Evolutionary conservation across 176 grass and related monocot genomes (phyloP).

Genomic region (Phragmites australis): DNA sequence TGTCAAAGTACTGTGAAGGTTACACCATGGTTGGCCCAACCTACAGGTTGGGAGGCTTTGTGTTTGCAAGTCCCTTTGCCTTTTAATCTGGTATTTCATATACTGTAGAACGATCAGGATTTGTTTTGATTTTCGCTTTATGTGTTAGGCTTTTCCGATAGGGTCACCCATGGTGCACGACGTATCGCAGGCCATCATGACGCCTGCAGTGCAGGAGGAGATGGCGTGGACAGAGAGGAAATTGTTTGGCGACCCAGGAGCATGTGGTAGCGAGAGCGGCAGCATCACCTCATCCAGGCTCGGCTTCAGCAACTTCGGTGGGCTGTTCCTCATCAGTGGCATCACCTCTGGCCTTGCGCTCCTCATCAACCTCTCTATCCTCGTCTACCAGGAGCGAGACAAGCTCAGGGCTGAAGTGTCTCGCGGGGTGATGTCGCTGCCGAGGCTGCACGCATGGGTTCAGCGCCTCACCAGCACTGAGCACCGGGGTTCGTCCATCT

Average conservation of each 20-base stretch:
- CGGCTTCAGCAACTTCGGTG: conserved; percentile 45
- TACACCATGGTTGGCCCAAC: conserved; percentile 54
- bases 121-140: background rate
- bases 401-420: background rate
- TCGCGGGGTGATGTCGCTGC: background rate
- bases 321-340: conserved; percentile 66
- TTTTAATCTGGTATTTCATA: background rate
- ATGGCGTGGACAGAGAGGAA: conserved; percentile 25
- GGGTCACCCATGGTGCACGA: conserved; percentile 51
- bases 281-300: conserved; percentile 32
- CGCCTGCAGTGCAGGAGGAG: conserved; percentile 33
- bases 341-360: conserved; percentile 30
- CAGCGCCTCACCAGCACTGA: background rate
- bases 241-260: conserved; percentile 36
- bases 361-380: background rate
- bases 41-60: conserved; percentile 60
- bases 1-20: conserved; percentile 30
- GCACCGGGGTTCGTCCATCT: background rate
- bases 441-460: conserved; percentile 16
- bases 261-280: background rate
- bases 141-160: conserved; percentile 49
- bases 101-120: background rate
- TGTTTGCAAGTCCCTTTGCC: conserved; percentile 49
- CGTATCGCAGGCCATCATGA: conserved; percentile 45
- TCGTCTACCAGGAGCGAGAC: background rate